Conservation (phyloP, 208 protist genomes). For the Acanthamoeba sp. region DNA sequence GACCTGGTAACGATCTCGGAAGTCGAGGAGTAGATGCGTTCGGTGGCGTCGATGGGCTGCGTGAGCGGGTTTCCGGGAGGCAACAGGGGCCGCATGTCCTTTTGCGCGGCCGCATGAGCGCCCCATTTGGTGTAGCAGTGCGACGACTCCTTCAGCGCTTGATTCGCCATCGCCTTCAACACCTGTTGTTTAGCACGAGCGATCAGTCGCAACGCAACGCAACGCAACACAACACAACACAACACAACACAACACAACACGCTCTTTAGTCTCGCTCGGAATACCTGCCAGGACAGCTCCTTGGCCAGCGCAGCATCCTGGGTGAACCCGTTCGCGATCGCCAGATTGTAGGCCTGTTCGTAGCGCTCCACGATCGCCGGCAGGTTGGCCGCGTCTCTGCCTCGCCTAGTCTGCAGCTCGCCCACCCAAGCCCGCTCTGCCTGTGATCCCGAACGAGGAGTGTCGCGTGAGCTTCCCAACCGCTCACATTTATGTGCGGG, state of each 20-base stretch:
- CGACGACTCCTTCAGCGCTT: neutral
- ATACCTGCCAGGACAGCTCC: conserved; percentile 41
- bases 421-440: neutral
- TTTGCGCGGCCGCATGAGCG: neutral
- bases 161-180: neutral
- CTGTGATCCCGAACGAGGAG: neutral
- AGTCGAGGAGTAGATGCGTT: neutral
- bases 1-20: conserved; percentile 10
- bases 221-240: no score
- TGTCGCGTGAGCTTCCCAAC: neutral
- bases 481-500: no score
- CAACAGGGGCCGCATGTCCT: neutral
- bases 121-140: conserved; percentile 24
- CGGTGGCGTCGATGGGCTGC: no score
- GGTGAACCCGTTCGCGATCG: conserved; percentile 26
- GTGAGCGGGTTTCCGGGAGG: neutral
- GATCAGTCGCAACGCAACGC: no score
- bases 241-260: no score
- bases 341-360: conserved; percentile 19
- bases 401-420: neutral
- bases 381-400: neutral
- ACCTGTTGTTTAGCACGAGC: neutral
- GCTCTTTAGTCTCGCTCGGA: no score
- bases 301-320: conserved; percentile 66
- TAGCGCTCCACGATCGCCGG: neutral